A percentile compares a stretch with the other conserved stretches of the same genome.
Evolutionary conservation across 2,329 filamentous ascomycete species (phyloP).

Genomic region (Trichophaea hybrida): DNA sequence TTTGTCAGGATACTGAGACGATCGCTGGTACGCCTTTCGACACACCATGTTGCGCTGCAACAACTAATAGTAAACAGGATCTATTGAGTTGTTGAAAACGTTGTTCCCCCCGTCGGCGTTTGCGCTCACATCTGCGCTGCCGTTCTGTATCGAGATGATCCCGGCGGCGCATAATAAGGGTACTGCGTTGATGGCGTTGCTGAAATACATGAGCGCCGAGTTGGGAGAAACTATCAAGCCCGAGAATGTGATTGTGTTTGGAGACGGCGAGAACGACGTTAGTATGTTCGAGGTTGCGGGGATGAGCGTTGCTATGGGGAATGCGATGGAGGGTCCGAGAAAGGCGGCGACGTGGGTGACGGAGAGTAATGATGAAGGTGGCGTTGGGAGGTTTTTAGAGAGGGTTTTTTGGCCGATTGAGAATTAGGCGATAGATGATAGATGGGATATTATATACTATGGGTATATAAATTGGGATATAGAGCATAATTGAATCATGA

Average conservation of each 20-base stretch:
- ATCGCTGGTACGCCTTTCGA: not conserved
- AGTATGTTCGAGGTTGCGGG: constrained; percentile 6
- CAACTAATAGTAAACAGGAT: not conserved
- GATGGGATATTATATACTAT: not conserved
- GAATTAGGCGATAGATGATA: not conserved
- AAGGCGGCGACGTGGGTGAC: not conserved
- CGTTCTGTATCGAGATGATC: constrained; percentile 4
- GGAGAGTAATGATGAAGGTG: constrained; percentile 3
- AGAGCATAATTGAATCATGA: too few relatives aligned
- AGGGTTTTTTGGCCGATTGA: constrained; percentile 2
- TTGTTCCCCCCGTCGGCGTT: not conserved
- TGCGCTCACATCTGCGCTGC: not conserved
- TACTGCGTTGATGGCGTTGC: not conserved
- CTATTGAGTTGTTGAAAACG: not conserved
- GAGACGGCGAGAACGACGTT: constrained; percentile 8
- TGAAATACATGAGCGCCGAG: not conserved
- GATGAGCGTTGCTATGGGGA: constrained; percentile 7
- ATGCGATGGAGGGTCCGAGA: constrained; percentile 1
- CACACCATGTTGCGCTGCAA: too few relatives aligned
- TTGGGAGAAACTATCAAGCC: not conserved
- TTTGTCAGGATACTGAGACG: constrained; percentile 1
- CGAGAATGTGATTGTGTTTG: constrained; percentile 4
- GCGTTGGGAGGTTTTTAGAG: constrained; percentile 5
- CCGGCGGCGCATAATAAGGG: constrained; percentile 4
- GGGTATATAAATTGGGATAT: too few relatives aligned